Conservation (phyloP, 495 filamentous ascomycete species). For the Hypoxylon rickii region DNA sequence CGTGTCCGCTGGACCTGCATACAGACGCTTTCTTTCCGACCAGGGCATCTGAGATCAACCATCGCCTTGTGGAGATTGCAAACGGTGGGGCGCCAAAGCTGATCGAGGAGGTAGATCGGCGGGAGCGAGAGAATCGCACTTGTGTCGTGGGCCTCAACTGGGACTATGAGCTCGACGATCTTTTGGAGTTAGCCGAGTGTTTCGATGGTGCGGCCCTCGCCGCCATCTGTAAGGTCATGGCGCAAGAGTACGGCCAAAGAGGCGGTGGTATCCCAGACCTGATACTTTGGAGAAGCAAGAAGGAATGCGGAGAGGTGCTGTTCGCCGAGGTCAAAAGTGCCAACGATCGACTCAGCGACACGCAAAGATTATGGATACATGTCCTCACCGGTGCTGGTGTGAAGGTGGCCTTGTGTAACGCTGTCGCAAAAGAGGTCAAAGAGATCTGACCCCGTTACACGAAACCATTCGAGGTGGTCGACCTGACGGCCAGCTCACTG, state of each 20-base stretch:
- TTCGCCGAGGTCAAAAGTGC: slow-evolving; percentile 93
- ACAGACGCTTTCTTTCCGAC: slow-evolving; percentile 92
- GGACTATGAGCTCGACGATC: slow-evolving; percentile 79
- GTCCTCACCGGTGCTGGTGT: slow-evolving; percentile 84
- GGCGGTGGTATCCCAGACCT: slow-evolving; percentile 92
- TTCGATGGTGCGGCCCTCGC: slow-evolving; percentile 81
- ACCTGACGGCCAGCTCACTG: background rate
- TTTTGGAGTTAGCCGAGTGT: slow-evolving; percentile 79
- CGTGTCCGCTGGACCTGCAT: slow-evolving; percentile 88
- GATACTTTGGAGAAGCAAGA: slow-evolving; percentile 78
- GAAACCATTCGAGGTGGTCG: background rate
- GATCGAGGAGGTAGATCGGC: slow-evolving; percentile 66
- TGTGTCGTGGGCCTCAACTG: slow-evolving; percentile 91
- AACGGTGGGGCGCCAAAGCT: slow-evolving; percentile 74
- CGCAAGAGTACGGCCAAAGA: slow-evolving; percentile 87
- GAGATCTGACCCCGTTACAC: slow-evolving; percentile 31
- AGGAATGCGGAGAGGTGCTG: slow-evolving; percentile 49
- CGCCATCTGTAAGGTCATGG: slow-evolving; percentile 87
- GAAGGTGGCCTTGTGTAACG: slow-evolving; percentile 85
- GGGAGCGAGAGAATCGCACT: slow-evolving; percentile 68
- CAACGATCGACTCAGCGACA: slow-evolving; percentile 95
- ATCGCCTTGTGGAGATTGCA: slow-evolving; percentile 79
- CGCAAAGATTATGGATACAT: slow-evolving; percentile 95
- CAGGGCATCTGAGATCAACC: slow-evolving; percentile 86
- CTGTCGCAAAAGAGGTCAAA: slow-evolving; percentile 72